Base-by-base conservation (phyloP, 2,329 filamentous ascomycete species). In the Stemphylium lycopersici region DNA sequence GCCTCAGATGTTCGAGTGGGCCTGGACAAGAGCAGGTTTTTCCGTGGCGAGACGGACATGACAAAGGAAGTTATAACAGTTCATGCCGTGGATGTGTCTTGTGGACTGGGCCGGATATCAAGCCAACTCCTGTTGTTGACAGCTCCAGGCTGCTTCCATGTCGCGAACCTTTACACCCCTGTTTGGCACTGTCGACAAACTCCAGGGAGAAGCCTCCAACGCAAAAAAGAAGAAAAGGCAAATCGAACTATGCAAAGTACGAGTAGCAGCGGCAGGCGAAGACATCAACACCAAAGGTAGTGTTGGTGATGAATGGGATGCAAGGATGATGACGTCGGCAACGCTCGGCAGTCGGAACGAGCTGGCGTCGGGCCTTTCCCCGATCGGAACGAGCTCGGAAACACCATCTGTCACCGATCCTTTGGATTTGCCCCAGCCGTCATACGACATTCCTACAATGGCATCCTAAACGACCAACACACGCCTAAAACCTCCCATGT, bases 351-450 rank as follows among this genome's bases (percentile, higher is more conserved):
- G 16, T 52, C 49, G 49, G 49, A 52, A 51, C 29, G 29, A 48
- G 46, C 12, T n/a, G 6, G 29, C 15, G 16, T 52, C 37, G 49
- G 46, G 6, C 24, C 41, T 29, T 50, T 26, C 11, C 13, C 51
- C 51, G 51, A 50, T 54, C 47, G 40, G 40, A 54, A 50, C 46
- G 51, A 50, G 26, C 29, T 54, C 51, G 51, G 51, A 50, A 54
- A 50, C 13, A 6, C 22, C 22, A 32, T 15, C 20, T 40, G 33
- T 50, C 29, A 32, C 34, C 40, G 11, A 15, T 6, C 16, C 29
- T 34, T 15, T 34, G 18, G 24, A 18, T 29, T 44, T 24, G 46
- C 51, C 13, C 10, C 20, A 33, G 39, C 39, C 10, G 22, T 24
- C 29, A 7, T 26, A 10, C 40, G 20, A 20, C 40, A 38, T 24